A percentile compares a stretch with the other conserved stretches of the same genome.
Conservation (phyloP, 2,329 filamentous ascomycete genomes). For the Taxawa tesnikishii region DNA sequence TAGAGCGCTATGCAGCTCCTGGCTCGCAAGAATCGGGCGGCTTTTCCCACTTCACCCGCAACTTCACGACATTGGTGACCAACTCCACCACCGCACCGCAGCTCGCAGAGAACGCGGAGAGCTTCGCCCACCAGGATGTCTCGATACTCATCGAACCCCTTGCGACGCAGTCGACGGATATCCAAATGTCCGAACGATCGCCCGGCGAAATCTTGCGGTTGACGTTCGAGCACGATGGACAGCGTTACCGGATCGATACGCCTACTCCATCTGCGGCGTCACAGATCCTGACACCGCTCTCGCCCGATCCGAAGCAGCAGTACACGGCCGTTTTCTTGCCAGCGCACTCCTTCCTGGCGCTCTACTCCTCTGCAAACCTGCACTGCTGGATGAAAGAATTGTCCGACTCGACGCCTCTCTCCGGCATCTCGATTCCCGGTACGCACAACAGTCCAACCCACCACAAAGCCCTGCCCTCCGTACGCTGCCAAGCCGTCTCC, state of each 20-base stretch:
- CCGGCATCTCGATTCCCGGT: conserved; percentile 78
- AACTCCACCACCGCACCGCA: conserved; percentile 23
- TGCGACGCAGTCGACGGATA: conserved; percentile 48
- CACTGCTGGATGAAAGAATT: conserved; percentile 72
- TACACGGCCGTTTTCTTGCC: conserved; percentile 32
- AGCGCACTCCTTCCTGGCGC: conserved; percentile 29
- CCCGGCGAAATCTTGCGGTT: conserved; percentile 58
- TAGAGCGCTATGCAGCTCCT: conserved; percentile 59
- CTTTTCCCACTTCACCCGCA: conserved; percentile 19
- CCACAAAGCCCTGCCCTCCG: conserved; percentile 75
- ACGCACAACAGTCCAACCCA: conserved; percentile 90
- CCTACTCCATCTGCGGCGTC: conserved; percentile 40
- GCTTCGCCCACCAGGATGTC: conserved; percentile 50
- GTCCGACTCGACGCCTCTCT: conserved; percentile 58
- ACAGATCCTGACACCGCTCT: conserved; percentile 24
- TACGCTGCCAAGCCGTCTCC: conserved; percentile 78
- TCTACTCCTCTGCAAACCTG: conserved; percentile 61
- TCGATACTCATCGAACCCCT: conserved; percentile 57
- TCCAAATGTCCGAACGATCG: conserved; percentile 43
- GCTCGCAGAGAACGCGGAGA: conserved; percentile 43
- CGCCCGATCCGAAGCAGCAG: conserved; percentile 23
- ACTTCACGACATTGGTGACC: conserved; percentile 34
- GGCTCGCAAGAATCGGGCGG: conserved; percentile 29
- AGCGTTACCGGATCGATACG: conserved; percentile 60
- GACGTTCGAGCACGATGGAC: conserved; percentile 52